Evolutionary conservation across 2,329 filamentous ascomycete species (phyloP).

Genomic region (Coleophoma crateriformis): DNA sequence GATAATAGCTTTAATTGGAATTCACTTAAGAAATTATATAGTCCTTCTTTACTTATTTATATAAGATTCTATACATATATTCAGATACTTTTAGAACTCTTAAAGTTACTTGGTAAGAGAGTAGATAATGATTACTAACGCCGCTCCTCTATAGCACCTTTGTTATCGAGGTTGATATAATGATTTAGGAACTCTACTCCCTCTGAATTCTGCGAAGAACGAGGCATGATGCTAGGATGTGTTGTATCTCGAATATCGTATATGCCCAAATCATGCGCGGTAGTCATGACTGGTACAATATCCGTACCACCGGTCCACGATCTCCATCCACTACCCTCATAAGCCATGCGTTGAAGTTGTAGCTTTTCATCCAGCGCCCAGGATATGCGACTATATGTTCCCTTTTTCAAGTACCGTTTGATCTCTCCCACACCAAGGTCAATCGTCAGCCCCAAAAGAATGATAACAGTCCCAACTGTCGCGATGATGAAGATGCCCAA

Average conservation of each 20-base stretch:
- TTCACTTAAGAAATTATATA: too few species aligned
- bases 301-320: neutral
- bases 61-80: too few species aligned
- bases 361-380: neutral
- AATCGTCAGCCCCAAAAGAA: slow-evolving; percentile 5
- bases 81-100: too few species aligned
- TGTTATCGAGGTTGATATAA: too few species aligned
- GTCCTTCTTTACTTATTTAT: too few species aligned
- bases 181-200: too few species aligned
- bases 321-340: neutral
- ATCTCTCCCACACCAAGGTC: slow-evolving; percentile 3
- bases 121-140: too few species aligned
- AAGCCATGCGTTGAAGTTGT: neutral
- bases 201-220: too few species aligned
- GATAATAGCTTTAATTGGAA: too few species aligned
- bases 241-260: neutral
- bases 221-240: neutral
- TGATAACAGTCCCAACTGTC: slow-evolving; percentile 2
- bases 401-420: neutral
- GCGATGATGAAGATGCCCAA: slow-evolving; percentile 9
- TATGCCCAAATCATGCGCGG: neutral
- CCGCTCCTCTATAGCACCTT: too few species aligned
- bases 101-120: too few species aligned
- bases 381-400: neutral
- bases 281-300: neutral